These are phyloP conservation scores for Colletotrichum brevisporum DNA, from an alignment of 2,329 filamentous ascomycete genomes.

Conservation along the genomic window DNA sequence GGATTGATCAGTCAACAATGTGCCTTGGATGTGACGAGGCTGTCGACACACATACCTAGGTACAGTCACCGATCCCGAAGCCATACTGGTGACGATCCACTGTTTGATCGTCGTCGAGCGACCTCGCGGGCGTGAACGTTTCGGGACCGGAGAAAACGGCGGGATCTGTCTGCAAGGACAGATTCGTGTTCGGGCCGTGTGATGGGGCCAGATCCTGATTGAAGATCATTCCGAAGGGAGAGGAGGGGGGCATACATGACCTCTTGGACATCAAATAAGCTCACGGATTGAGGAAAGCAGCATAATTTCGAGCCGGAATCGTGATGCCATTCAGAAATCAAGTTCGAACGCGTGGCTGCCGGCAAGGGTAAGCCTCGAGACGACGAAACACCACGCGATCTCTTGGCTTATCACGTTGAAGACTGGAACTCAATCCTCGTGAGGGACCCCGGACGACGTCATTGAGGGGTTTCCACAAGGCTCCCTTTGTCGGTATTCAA, in stretches of 20 bases:
- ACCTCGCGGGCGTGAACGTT: constrained; percentile 66
- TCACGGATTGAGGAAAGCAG: constrained; percentile 48
- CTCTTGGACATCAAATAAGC: constrained; percentile 43
- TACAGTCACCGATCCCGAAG: constrained; percentile 65
- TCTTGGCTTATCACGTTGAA: constrained; percentile 43
- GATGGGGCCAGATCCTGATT: not conserved
- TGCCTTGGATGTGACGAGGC: constrained; percentile 67
- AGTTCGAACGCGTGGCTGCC: constrained; percentile 42
- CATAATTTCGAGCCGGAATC: constrained; percentile 68
- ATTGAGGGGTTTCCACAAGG: constrained; percentile 34
- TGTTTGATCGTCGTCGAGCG: constrained; percentile 49
- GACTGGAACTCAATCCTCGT: constrained; percentile 42
- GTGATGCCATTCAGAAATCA: constrained; percentile 42
- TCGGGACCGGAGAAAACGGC: constrained; percentile 75
- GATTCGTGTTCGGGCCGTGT: not conserved
- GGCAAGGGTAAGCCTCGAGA: constrained; percentile 42
- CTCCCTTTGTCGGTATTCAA: no score
- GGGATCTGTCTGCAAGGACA: constrained; percentile 57
- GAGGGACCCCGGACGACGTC: constrained; percentile 39
- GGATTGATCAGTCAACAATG: no score
- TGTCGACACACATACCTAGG: constrained; percentile 70
- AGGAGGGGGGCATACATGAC: constrained; percentile 25
- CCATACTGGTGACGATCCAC: constrained; percentile 62
- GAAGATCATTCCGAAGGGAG: not conserved
- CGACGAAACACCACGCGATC: constrained; percentile 42